These are phyloP conservation scores for Forsythia suspensa DNA, from an alignment of 257 asterid species.

Conservation along the genomic window DNA sequence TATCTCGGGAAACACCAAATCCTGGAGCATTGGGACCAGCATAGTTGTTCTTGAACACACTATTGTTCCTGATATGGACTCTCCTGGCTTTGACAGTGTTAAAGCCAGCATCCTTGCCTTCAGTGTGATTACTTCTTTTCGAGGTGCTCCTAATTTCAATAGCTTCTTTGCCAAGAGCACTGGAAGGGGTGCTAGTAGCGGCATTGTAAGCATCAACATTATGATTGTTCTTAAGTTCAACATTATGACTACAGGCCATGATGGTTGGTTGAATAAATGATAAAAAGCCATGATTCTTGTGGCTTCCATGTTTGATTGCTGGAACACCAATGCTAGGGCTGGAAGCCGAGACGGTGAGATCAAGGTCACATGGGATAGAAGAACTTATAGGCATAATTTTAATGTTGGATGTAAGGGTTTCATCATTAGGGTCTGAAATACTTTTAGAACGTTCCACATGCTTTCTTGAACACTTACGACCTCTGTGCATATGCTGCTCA, in stretches of 20 bases:
- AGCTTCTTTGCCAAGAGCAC: constrained; percentile 17
- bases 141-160: background rate
- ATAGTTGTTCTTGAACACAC: constrained; percentile 14
- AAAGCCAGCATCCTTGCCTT: constrained; percentile 17
- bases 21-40: constrained; percentile 26
- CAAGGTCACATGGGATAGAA: constrained; percentile 21
- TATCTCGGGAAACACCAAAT: constrained; percentile 48
- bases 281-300: background rate
- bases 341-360: constrained; percentile 10
- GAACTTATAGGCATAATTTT: constrained; percentile 12
- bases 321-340: constrained; percentile 18
- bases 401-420: background rate
- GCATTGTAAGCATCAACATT: constrained; percentile 3
- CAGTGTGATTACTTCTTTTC: constrained; percentile 7
- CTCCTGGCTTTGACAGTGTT: constrained; percentile 11
- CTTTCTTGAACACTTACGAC: constrained; percentile 79
- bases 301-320: constrained; percentile 1
- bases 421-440: constrained; percentile 1
- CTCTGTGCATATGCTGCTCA: constrained; percentile 70
- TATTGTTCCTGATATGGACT: constrained; percentile 18
- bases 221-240: constrained; percentile 21
- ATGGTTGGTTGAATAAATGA: constrained; percentile 1
- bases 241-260: constrained; percentile 7
- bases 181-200: constrained; percentile 1
- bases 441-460: constrained; percentile 55